Evolutionary conservation across 345 rosid species (phyloP).

Genomic region (Camelina neglecta): DNA sequence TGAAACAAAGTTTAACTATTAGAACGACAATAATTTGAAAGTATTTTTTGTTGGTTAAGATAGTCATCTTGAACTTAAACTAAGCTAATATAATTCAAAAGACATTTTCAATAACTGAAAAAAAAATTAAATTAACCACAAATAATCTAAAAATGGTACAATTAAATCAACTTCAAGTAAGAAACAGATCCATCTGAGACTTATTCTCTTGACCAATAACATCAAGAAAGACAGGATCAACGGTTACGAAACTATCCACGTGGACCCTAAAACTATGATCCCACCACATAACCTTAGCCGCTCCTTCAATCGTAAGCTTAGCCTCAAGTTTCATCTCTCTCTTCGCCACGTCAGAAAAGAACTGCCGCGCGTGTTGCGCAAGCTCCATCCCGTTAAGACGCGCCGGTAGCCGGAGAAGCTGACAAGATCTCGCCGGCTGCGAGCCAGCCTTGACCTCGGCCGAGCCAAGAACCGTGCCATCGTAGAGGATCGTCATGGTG

Average conservation of each 20-base stretch:
- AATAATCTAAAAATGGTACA: constrained; percentile 11
- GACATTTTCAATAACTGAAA: neutral
- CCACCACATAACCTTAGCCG: constrained; percentile 86
- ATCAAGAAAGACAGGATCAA: constrained; percentile 84
- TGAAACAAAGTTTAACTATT: too few relatives aligned
- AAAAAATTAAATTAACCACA: neutral
- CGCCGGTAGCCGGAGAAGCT: constrained; percentile 65
- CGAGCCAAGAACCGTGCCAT: constrained; percentile 74
- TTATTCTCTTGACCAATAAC: constrained; percentile 77
- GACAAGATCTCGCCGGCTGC: constrained; percentile 72
- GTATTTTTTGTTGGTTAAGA: too few relatives aligned
- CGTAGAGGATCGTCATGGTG: constrained; percentile 87
- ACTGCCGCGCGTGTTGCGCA: constrained; percentile 74
- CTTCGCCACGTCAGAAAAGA: constrained; percentile 69
- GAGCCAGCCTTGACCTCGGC: constrained; percentile 72
- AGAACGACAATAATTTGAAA: too few relatives aligned
- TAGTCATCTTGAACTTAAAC: too few relatives aligned
- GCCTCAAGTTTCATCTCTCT: constrained; percentile 87
- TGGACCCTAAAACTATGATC: constrained; percentile 76
- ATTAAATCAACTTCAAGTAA: constrained; percentile 21
- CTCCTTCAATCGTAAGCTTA: constrained; percentile 65
- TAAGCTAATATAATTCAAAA: too few relatives aligned
- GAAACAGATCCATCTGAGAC: constrained; percentile 59
- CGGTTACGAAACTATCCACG: constrained; percentile 81
- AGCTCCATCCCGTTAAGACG: constrained; percentile 79